Conservation (phyloP, 2,329 filamentous ascomycete species). For the Pyrenophora teres region DNA sequence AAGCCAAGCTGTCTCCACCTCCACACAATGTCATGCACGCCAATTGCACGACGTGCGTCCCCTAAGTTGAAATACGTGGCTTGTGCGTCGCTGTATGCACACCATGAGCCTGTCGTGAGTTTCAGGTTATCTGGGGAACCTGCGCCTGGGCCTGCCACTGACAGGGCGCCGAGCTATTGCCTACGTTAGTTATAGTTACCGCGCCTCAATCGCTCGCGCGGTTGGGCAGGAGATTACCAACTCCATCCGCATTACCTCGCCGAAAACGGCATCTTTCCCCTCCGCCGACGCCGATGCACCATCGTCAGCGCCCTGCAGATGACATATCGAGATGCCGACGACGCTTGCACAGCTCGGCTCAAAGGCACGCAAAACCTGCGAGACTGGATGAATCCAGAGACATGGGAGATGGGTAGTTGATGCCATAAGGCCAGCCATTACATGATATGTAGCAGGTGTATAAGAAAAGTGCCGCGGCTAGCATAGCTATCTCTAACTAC, state of each 20-base stretch:
- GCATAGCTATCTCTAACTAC: too few relatives aligned
- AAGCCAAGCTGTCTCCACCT: constrained; percentile 24
- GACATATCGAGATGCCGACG: neutral
- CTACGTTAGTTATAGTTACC: too few relatives aligned
- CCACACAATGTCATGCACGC: constrained; percentile 21
- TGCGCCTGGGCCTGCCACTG: neutral
- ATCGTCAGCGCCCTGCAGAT: neutral
- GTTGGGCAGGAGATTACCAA: too few relatives aligned
- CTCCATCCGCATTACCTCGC: neutral
- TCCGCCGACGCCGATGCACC: neutral
- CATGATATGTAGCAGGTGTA: too few relatives aligned
- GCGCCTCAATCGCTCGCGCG: too few relatives aligned
- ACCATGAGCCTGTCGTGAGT: constrained; percentile 15
- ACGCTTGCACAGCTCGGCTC: neutral
- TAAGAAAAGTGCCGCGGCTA: too few relatives aligned
- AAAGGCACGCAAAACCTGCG: too few relatives aligned
- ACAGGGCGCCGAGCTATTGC: too few relatives aligned
- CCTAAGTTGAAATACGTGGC: constrained; percentile 25
- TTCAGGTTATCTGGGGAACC: constrained; percentile 15
- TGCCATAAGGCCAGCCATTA: too few relatives aligned
- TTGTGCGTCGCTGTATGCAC: constrained; percentile 13
- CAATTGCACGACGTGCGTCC: constrained; percentile 10
- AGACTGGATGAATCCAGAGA: too few relatives aligned
- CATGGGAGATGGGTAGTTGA: too few relatives aligned
- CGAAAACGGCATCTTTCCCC: neutral